These are phyloP conservation scores for Ophiosphaerella herpotricha DNA, from an alignment of 2,329 filamentous ascomycete species.

Conservation along the genomic window DNA sequence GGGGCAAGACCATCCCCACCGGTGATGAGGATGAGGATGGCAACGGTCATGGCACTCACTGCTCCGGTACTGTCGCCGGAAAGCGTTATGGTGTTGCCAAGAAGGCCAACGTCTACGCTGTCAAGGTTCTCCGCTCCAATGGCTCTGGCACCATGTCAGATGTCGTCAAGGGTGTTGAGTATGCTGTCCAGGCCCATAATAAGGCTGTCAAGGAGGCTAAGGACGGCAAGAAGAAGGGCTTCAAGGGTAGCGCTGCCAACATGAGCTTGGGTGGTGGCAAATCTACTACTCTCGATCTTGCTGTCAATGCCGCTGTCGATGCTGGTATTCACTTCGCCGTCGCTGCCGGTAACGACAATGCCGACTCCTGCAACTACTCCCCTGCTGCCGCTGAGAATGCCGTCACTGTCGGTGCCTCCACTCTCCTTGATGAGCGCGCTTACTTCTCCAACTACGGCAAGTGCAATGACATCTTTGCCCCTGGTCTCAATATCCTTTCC, in stretches of 20 bases:
- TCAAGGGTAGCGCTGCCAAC: constrained; percentile 99
- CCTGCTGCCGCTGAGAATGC: constrained; percentile 90
- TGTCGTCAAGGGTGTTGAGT: constrained; percentile 98
- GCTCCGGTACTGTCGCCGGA: constrained; percentile 95
- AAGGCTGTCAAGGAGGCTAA: constrained; percentile 78
- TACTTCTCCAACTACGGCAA: constrained; percentile 99
- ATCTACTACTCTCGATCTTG: constrained; percentile 85
- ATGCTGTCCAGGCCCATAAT: constrained; percentile 78
- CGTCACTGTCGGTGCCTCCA: constrained; percentile 94
- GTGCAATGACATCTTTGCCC: constrained; percentile 99
- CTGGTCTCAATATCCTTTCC: constrained; percentile 93
- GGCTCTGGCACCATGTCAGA: constrained; percentile 98
- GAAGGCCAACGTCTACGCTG: constrained; percentile 94
- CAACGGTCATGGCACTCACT: constrained; percentile 98
- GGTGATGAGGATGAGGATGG: constrained; percentile 88
- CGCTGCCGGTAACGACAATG: constrained; percentile 97
- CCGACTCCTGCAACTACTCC: constrained; percentile 99
- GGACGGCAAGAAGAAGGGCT: constrained; percentile 88
- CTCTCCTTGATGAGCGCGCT: constrained; percentile 89
- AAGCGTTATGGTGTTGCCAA: constrained; percentile 99
- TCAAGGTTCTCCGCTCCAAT: constrained; percentile 98
- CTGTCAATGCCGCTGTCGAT: constrained; percentile 90
- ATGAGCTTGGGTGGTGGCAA: constrained; percentile 99
- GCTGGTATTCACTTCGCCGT: constrained; percentile 97
- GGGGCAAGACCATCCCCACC: constrained; percentile 93